These are phyloP conservation scores for Choiromyces venosus DNA, from an alignment of 495 filamentous ascomycete species.

Conservation along the genomic window DNA sequence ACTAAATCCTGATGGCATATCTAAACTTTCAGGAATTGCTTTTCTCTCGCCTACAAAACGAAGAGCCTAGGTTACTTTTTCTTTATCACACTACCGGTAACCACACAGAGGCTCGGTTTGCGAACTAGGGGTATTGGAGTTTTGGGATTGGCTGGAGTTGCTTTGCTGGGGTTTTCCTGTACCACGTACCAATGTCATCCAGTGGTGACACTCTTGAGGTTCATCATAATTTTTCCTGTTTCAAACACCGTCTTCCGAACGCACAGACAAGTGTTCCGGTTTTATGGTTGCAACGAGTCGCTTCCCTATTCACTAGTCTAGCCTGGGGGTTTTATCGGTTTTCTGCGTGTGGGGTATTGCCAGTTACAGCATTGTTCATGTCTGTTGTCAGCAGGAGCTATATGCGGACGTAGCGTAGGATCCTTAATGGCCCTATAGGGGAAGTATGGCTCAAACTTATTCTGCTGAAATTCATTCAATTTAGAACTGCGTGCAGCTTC, in stretches of 20 bases:
- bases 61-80: background rate
- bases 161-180: background rate
- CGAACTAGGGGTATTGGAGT: background rate
- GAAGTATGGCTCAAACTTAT: background rate
- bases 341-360: background rate
- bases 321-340: background rate
- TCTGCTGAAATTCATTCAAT: background rate
- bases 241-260: background rate
- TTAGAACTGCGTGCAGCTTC: background rate
- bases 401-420: background rate
- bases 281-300: background rate
- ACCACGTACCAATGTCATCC: background rate
- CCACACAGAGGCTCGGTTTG: background rate
- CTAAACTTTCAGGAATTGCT: background rate
- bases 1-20: background rate
- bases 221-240: background rate
- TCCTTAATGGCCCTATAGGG: background rate
- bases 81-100: background rate
- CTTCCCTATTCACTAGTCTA: background rate
- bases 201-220: background rate
- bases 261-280: background rate
- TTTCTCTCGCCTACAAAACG: background rate
- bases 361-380: background rate
- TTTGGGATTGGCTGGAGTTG: background rate
- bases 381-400: background rate